Base-by-base conservation (phyloP, 2,329 filamentous ascomycete species). In the Falciphora oryzae region DNA sequence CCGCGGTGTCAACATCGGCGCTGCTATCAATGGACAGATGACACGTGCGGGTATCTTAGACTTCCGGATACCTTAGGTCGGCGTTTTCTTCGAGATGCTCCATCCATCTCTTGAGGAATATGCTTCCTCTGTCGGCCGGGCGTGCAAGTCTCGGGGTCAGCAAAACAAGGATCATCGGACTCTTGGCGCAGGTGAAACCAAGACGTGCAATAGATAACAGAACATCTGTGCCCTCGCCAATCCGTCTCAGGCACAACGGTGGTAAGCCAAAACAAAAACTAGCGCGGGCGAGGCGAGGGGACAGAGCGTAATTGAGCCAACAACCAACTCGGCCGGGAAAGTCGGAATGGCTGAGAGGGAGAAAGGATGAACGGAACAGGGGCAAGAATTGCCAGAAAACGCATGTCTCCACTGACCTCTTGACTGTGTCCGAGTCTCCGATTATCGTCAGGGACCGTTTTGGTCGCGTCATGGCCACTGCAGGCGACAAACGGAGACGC, bases 401-500 rank as follows among this genome's bases (percentile, higher is more conserved):
- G 61, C 59, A 31, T n/a, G 57, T 44, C 64, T 28, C 44, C 44
- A 61, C 66, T 58, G 27, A 96, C 91, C 85, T 88, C 76, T 89
- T 88, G 64, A 97, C 91, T 3, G 94, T 98, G 75, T 97, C 95
- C 66, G 92, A 95, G 76, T 99, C 95, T 59, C 94, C 95, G 71
- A 97, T 89, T 25, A 99, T 85, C 67, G 91, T 95, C 58, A 99
- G 81, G 73, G 95, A 94, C 70, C 95, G 86, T 79, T 91, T 94
- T 7, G 95, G 92, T 69, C 95, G 87, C 67, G 95, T 99, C 93
- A 99, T 98, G 63, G 95, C 94, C 70, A 98, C 93, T 96, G 71
- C 64, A n/a, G 28, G 27, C 53, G 44, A 53, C 22, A 18, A 18
- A 11, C 44, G 6, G n/a, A 3, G 35, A 64, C 65, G 69, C 66